Evolutionary conservation across 2,329 filamentous ascomycete genomes (phyloP).

Genomic region (Atkinsonella hypoxylon): DNA sequence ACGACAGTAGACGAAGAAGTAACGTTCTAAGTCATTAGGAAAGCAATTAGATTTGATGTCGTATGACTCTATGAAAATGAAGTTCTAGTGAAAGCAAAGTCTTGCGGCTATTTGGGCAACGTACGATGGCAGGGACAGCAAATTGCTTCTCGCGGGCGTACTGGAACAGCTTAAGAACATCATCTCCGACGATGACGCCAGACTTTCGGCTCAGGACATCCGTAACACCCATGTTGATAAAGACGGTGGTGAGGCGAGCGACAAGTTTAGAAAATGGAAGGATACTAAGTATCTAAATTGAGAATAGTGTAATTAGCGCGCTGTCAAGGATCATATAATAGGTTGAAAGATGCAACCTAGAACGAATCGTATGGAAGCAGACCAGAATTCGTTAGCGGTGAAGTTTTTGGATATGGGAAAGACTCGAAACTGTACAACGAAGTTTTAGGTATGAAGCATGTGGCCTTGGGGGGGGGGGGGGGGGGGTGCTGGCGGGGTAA

Average conservation of each 20-base stretch:
- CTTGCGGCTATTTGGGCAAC: slow-evolving; percentile 7
- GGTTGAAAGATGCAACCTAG: background rate
- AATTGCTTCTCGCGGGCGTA: slow-evolving; percentile 81
- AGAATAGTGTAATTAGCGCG: background rate
- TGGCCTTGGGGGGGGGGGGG: background rate
- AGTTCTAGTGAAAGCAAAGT: slow-evolving; percentile 2
- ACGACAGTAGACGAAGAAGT: slow-evolving; percentile 75
- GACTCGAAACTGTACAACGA: background rate
- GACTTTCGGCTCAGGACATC: slow-evolving; percentile 38
- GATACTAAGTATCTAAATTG: background rate
- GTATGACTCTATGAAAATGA: background rate
- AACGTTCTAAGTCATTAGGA: slow-evolving; percentile 48
- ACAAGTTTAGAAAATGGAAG: background rate
- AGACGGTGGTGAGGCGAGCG: background rate
- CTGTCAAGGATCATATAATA: background rate
- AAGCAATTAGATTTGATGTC: background rate
- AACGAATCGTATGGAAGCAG: background rate
- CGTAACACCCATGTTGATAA: slow-evolving; percentile 21
- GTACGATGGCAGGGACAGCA: slow-evolving; percentile 68
- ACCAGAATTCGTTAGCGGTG: background rate
- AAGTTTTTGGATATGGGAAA: background rate
- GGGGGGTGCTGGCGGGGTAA: slow-evolving; percentile 1
- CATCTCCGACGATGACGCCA: slow-evolving; percentile 42
- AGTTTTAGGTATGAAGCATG: background rate
- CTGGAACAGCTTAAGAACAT: slow-evolving; percentile 61